Conservation (phyloP, 1,284 basidiomycete genomes). For the Irpex rosettiformis region DNA sequence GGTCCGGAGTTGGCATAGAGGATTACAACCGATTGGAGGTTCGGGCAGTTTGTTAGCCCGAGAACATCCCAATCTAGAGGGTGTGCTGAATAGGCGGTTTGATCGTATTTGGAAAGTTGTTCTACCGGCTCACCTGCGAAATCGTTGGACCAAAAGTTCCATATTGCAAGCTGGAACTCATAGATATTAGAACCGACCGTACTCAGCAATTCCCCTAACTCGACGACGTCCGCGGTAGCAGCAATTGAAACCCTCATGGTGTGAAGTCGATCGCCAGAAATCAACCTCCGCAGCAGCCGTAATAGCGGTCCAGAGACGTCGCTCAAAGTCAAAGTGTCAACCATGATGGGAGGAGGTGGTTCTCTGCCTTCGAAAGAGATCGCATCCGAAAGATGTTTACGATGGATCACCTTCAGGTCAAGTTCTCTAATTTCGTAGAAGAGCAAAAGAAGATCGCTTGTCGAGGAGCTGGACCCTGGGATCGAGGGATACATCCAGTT, state of each 20-base stretch:
- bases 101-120: not conserved
- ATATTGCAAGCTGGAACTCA: conserved; percentile 13
- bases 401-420: conserved; percentile 11
- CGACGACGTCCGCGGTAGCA: conserved; percentile 7
- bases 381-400: conserved; percentile 9
- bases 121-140: conserved; percentile 4
- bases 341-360: not conserved
- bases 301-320: conserved; percentile 9
- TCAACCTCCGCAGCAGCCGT: not conserved
- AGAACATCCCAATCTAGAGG: conserved; percentile 10
- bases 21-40: conserved; percentile 7
- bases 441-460: conserved; percentile 9
- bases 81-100: not conserved
- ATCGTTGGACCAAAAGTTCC: conserved; percentile 14
- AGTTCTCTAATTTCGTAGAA: conserved; percentile 10
- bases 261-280: conserved; percentile 5
- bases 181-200: conserved; percentile 1
- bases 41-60: conserved; percentile 4
- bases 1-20: conserved; percentile 14
- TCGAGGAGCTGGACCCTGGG: conserved; percentile 6
- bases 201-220: conserved; percentile 6
- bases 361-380: not conserved
- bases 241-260: conserved; percentile 9
- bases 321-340: conserved; percentile 7
- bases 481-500: conserved; percentile 13